Conservation (phyloP, 306 rosid species). For the Herpetospermum pedunculosum region DNA sequence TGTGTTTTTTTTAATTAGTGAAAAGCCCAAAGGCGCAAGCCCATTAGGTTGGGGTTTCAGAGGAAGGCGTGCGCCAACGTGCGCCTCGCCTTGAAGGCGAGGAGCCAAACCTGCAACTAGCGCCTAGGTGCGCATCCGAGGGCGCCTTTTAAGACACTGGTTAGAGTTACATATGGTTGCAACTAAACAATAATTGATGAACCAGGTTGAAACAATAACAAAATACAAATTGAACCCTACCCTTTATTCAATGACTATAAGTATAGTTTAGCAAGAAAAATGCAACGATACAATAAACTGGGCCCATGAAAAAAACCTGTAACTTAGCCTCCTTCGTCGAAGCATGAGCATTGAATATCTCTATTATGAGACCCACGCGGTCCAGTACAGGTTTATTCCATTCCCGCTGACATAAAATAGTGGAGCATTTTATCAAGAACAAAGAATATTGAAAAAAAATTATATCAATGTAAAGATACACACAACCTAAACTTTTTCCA, state of each 20-base stretch:
- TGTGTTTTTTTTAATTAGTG: too few relatives aligned
- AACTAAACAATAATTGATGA: not conserved
- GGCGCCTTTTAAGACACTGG: too few relatives aligned
- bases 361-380: conserved; percentile 85
- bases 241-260: not conserved
- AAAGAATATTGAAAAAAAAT: not conserved
- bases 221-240: not conserved
- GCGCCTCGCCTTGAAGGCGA: too few relatives aligned
- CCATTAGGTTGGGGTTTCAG: too few relatives aligned
- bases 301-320: conserved; percentile 38
- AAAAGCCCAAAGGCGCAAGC: too few relatives aligned
- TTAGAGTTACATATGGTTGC: not conserved
- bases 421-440: not conserved
- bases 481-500: not conserved
- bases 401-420: conserved; percentile 32
- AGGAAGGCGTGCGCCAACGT: too few relatives aligned
- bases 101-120: too few relatives aligned
- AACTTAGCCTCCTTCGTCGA: conserved; percentile 73
- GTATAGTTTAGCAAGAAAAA: not conserved
- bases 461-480: not conserved
- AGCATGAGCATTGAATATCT: conserved; percentile 93
- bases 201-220: not conserved
- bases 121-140: too few relatives aligned
- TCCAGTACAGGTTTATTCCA: conserved; percentile 77
- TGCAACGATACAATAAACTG: not conserved